Evolutionary conservation across 1,139 yeast species (phyloP), one percentile per base, ranked within the genome.

Genomic region (Meyerozyma carpophila): DNA sequence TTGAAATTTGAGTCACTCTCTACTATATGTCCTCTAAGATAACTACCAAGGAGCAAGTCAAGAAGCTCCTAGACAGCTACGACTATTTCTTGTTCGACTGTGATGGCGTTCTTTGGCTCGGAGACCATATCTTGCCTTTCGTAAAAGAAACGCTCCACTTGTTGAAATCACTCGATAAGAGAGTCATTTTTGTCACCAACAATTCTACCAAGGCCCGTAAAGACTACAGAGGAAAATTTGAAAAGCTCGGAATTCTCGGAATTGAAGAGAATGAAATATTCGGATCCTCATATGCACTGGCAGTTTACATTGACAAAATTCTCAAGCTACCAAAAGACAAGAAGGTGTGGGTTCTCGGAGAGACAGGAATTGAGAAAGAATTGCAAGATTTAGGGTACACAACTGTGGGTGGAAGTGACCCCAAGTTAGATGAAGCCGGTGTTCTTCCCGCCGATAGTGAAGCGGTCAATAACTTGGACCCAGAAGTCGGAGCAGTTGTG

Each of bases 221-320:
- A 41, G 84, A 84, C 41, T 93, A 94, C 62, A 74, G 86, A 40
- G 67, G 72, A 50, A 94, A 93, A 65, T 89, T 93, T 58, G 75
- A 70, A 13, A 78, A 81, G 46, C 77, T 88, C 47, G 98, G 97
- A 1, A 75, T 91, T 44, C 55, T 61, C 5, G 75, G 70, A 2
- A 82, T 86, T 27, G 67, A 71, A 14, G 81, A 81, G 57, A 81
- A 79, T 39, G 96, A 91, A 58, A 81, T 93, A 11, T 91, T 93
- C 61, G 95, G 97, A 4, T 86, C 95, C 1, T 84, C 96, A 1
- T 93, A 84, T 63, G 95, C 98, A 5, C 77, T 95, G 29, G 96
- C 98, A 0, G 81, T 91, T 13, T 91, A 93, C 58, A 73, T 91
- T 39, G 81, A 82, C 44, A 83, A 87, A 60, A 88, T 90, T 47